A percentile compares a stretch with the other conserved stretches of the same genome.
Conservation (phyloP, 2,329 filamentous ascomycete genomes). For the Scleromitrula shiraiana region DNA sequence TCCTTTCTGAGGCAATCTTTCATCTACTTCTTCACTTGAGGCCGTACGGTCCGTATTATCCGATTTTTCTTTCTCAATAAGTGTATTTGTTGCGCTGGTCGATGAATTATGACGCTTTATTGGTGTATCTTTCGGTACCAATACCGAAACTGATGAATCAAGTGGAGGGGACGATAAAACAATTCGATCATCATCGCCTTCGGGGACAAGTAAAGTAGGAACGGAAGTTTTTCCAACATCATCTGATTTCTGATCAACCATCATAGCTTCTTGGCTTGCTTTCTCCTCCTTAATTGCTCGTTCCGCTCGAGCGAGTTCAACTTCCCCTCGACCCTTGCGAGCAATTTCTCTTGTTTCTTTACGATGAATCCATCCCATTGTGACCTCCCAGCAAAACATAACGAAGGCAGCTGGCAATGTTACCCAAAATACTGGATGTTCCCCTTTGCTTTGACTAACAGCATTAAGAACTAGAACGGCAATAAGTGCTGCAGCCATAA, state of each 20-base stretch:
- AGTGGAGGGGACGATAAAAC: neutral
- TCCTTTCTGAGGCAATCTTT: conserved; percentile 6
- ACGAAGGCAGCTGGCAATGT: conserved; percentile 61
- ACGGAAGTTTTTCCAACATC: neutral
- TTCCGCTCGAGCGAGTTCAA: conserved; percentile 37
- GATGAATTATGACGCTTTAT: conserved; percentile 8
- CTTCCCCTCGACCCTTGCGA: conserved; percentile 42
- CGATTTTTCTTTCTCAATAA: conserved; percentile 15
- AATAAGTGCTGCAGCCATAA: conserved; percentile 61
- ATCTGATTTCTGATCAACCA: conserved; percentile 7
- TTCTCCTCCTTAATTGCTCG: conserved; percentile 28
- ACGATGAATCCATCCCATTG: conserved; percentile 54
- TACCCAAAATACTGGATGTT: conserved; percentile 57
- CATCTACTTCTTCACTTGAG: conserved; percentile 9
- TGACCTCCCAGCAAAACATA: conserved; percentile 61
- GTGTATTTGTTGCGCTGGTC: conserved; percentile 11
- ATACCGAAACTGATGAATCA: conserved; percentile 14
- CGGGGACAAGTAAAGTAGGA: neutral
- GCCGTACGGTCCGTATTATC: conserved; percentile 1
- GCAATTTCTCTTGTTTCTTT: conserved; percentile 57
- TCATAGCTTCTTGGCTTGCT: neutral
- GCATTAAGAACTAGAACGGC: conserved; percentile 61
- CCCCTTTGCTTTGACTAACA: conserved; percentile 39
- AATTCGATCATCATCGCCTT: conserved; percentile 19
- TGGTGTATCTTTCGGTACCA: conserved; percentile 12